Evolutionary conservation across 2,329 filamentous ascomycete genomes (phyloP), one percentile per base, ranked within the genome.

Genomic region (Rutstroemia sydowiana): DNA sequence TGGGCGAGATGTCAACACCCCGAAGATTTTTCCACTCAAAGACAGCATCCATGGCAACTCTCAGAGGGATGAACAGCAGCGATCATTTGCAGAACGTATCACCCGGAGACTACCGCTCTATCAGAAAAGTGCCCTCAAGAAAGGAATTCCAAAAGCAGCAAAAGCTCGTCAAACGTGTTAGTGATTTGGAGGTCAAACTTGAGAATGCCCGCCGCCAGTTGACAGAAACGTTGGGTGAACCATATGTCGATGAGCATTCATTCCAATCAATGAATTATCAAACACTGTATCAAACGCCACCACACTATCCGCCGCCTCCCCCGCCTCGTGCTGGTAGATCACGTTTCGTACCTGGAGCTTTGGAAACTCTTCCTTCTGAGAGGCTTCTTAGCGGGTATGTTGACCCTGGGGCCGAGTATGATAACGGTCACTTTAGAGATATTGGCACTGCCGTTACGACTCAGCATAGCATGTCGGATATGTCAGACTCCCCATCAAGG

Each of bases 181-280:
- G 77, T 57, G 74, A 82, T 57, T 71, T 84, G 11, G 80, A 84
- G 59, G 64, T 69, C 11, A 81, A 82, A 61, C 71, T 84, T 28
- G 69, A 76, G 14, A 70, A 72, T 32, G 78, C 78, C 8, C 72
- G 77, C 31, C 71, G 71, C 45, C 75, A 84, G 63, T 70, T 84
- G 21, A 69, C 71, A 30, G 68, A 74, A 5, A 69, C 75, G 36
- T 66, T 77, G 14, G 68, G 68, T 10, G 70, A 75, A 34, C 57
- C 60, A 4, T 44, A 44, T 14, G 59, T 59, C 63, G 54, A 65
- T 62, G 31, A 57, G 43, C 47, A 54, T 55, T 39, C 58, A 55
- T 14, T 58, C 55, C 40, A 52, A 50, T 28, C 42, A 3, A 28
- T 31, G 13, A 44, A 46, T 11, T 40, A 36, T 14, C 42, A 40